A percentile compares a stretch with the other conserved stretches of the same genome.
Conservation (phyloP, 2,329 filamentous ascomycete species). For the Lachnellula arida region DNA sequence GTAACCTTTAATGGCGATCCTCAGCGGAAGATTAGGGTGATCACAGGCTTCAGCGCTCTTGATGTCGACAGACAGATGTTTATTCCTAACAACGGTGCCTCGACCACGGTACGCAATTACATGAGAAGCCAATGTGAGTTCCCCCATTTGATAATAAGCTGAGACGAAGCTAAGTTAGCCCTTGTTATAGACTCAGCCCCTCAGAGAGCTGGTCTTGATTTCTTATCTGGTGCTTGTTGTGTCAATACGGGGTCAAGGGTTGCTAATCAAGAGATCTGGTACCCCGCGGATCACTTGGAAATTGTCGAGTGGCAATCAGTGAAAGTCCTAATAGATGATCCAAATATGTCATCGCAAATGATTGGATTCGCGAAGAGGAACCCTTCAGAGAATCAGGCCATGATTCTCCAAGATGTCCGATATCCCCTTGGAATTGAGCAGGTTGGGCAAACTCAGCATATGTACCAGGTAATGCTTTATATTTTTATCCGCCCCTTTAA, state of each 20-base stretch:
- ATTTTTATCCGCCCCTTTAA: background rate
- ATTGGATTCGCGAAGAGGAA: background rate
- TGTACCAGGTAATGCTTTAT: background rate
- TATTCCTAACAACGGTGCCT: too few relatives aligned
- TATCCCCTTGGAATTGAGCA: background rate
- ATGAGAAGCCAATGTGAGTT: background rate
- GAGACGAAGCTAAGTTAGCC: background rate
- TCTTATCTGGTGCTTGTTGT: background rate
- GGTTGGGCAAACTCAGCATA: background rate
- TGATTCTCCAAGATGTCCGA: background rate
- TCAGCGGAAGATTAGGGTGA: background rate
- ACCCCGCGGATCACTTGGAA: background rate
- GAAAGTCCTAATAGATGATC: background rate
- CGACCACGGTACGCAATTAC: too few relatives aligned
- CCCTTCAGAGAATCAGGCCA: background rate
- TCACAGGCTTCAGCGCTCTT: background rate
- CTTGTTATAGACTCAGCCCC: background rate
- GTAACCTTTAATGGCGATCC: background rate
- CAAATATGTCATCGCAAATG: background rate
- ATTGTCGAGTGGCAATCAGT: slow-evolving; percentile 1
- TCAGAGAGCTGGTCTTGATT: too few relatives aligned
- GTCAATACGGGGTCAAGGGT: background rate
- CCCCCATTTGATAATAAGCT: too few relatives aligned
- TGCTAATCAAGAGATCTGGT: background rate
- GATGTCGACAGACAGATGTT: too few relatives aligned